phyloP scores from a whole-genome alignment of 1,139 yeast species.

The Pichia sp. region DNA sequence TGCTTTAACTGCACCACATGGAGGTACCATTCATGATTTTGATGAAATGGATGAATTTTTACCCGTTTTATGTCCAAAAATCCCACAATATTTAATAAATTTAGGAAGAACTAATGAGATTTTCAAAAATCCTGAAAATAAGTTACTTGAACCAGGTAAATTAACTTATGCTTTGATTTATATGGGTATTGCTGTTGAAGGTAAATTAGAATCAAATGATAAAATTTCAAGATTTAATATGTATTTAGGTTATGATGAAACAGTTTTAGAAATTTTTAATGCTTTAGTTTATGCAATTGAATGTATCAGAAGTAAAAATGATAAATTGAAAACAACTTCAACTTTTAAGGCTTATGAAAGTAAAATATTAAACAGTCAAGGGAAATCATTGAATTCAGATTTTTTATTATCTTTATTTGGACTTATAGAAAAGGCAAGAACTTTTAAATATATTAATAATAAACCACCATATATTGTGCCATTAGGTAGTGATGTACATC shows the following conservation, averaged over 20 bases:
- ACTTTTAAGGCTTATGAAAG: background rate
- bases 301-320: constrained; percentile 30
- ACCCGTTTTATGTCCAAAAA: constrained; percentile 24
- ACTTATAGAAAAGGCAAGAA: constrained; percentile 24
- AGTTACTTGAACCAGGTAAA: constrained; percentile 14
- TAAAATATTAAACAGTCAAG: constrained; percentile 9
- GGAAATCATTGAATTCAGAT: constrained; percentile 12
- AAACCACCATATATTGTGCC: constrained; percentile 28
- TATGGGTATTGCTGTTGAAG: constrained; percentile 26
- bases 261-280: constrained; percentile 36
- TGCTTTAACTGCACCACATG: constrained; percentile 46
- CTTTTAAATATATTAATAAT: constrained; percentile 24
- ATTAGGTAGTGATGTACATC: constrained; percentile 24
- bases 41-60: constrained; percentile 42
- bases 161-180: constrained; percentile 21
- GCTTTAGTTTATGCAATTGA: constrained; percentile 38
- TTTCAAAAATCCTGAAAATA: constrained; percentile 16
- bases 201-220: constrained; percentile 16
- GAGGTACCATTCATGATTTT: constrained; percentile 48
- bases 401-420: constrained; percentile 13
- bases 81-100: constrained; percentile 9
- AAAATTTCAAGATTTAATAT: constrained; percentile 39
- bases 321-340: background rate
- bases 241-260: constrained; percentile 51
- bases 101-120: constrained; percentile 2